Conservation (phyloP, 2,329 filamentous ascomycete genomes). For the Phyllosticta paracitricarpa region DNA sequence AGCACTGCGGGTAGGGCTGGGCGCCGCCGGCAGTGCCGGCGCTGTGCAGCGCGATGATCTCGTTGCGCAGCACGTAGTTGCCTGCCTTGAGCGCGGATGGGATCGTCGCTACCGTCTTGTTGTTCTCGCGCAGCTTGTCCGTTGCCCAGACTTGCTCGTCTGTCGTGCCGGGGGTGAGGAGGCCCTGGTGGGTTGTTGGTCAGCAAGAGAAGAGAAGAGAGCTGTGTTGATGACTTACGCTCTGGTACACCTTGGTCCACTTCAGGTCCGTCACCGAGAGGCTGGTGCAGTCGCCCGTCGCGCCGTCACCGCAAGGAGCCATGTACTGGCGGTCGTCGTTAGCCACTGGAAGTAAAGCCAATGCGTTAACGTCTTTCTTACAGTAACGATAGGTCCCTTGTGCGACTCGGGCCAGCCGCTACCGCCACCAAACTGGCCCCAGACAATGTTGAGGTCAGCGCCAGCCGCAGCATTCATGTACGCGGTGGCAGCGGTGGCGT, state of each 20-base stretch:
- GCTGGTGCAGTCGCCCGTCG: slow-evolving; percentile 23
- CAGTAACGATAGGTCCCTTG: slow-evolving; percentile 6
- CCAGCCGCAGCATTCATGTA: slow-evolving; percentile 8
- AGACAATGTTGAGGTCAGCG: slow-evolving; percentile 3
- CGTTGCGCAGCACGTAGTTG: slow-evolving; percentile 27
- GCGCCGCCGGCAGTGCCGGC: slow-evolving; percentile 21
- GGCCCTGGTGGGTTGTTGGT: slow-evolving; percentile 12
- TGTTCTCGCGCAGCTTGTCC: slow-evolving; percentile 12
- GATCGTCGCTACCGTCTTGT: slow-evolving; percentile 23
- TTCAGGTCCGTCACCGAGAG: slow-evolving; percentile 21
- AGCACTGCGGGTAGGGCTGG: slow-evolving; percentile 27
- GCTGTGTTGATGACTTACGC: slow-evolving; percentile 12
- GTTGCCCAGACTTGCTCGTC: slow-evolving; percentile 27
- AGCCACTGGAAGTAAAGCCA: slow-evolving; percentile 19
- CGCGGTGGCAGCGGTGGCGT: slow-evolving; percentile 4
- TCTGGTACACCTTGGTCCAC: slow-evolving; percentile 27
- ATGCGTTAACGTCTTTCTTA: neutral
- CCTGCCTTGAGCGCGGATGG: slow-evolving; percentile 23
- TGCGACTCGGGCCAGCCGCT: slow-evolving; percentile 2
- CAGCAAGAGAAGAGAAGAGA: slow-evolving; percentile 19
- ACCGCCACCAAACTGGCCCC: neutral
- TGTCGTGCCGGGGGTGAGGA: slow-evolving; percentile 24
- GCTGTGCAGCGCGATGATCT: slow-evolving; percentile 25
- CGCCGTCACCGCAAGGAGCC: slow-evolving; percentile 17
- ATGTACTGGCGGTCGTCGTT: slow-evolving; percentile 14